These are phyloP conservation scores for Elsinoe perseae DNA, from an alignment of 2,329 filamentous ascomycete species.

Conservation along the genomic window DNA sequence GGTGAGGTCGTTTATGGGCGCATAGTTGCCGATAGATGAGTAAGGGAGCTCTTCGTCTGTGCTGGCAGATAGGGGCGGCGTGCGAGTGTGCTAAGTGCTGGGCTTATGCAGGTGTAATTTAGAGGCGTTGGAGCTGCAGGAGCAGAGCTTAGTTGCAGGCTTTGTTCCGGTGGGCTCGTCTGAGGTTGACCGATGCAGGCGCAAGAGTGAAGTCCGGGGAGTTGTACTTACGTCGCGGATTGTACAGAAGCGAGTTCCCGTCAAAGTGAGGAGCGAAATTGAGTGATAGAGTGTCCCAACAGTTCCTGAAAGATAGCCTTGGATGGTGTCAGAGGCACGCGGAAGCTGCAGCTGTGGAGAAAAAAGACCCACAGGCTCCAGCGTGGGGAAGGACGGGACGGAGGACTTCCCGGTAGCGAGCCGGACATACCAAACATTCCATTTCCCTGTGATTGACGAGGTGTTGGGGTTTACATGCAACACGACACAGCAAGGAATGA, in stretches of 20 bases:
- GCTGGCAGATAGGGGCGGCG: not conserved
- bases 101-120: slow-evolving; percentile 4
- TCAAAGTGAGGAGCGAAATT: no score
- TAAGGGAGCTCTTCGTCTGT: not conserved
- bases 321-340: slow-evolving; percentile 3
- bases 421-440: slow-evolving; percentile 6
- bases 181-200: not conserved
- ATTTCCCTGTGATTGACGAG: not conserved
- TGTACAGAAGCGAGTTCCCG: no score
- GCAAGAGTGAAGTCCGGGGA: not conserved
- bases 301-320: not conserved
- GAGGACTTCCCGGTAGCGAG: not conserved
- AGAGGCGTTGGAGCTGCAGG: slow-evolving; percentile 4
- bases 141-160: not conserved
- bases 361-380: not conserved
- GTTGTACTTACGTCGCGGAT: no score
- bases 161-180: not conserved
- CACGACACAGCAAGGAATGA: not conserved
- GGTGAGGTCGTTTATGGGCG: not conserved
- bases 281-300: not conserved
- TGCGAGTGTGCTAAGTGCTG: not conserved
- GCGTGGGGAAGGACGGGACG: not conserved
- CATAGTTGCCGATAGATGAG: not conserved
- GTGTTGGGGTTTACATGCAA: not conserved
- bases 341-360: slow-evolving; percentile 3